Evolutionary conservation across 208 protist genomes (phyloP).

Genomic region (Trypanosoma theileri): DNA sequence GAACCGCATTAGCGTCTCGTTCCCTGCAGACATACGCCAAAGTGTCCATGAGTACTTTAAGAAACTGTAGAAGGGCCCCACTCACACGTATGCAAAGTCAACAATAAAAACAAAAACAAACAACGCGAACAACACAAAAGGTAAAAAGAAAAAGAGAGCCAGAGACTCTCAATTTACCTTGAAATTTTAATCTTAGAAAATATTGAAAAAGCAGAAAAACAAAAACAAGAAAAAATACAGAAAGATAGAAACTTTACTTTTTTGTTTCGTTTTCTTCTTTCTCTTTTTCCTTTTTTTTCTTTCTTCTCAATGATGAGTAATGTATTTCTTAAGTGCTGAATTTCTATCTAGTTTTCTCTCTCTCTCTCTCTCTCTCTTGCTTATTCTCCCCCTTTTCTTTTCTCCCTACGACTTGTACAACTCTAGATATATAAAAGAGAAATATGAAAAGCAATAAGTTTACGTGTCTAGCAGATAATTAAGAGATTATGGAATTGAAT

Average conservation of each 20-base stretch:
- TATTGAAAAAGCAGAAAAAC: too few relatives aligned
- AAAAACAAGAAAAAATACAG: constrained; percentile 1
- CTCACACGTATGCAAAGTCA: constrained; percentile 1
- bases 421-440: too few relatives aligned
- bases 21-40: constrained; percentile 60
- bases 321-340: too few relatives aligned
- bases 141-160: not conserved
- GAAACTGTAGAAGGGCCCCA: constrained; percentile 11
- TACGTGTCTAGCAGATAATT: too few relatives aligned
- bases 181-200: too few relatives aligned
- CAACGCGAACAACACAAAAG: not conserved
- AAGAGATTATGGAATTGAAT: too few relatives aligned
- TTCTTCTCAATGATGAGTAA: not conserved
- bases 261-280: not conserved
- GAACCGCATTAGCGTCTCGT: constrained; percentile 52
- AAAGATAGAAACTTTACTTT: constrained; percentile 5
- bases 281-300: constrained; percentile 3
- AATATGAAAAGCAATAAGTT: too few relatives aligned
- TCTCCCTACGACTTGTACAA: too few relatives aligned
- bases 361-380: not conserved
- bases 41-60: constrained; percentile 55
- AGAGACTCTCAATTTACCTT: not conserved
- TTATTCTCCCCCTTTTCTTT: not conserved
- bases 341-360: not conserved
- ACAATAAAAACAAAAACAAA: not conserved